Base-by-base conservation (phyloP, 306 rosid genomes). In the Prunus mume region DNA sequence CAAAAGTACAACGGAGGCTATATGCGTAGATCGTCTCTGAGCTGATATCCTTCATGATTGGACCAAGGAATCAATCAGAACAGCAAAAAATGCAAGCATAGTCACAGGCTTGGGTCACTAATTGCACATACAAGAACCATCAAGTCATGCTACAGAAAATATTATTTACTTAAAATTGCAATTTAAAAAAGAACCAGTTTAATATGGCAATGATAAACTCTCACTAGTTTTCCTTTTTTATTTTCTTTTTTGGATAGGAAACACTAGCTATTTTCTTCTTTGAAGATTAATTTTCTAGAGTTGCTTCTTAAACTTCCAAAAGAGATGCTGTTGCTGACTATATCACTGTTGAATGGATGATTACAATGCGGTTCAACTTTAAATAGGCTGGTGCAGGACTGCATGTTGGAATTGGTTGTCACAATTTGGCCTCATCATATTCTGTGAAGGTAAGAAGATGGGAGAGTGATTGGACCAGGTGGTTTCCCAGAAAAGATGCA, bases 41-140 rank as follows among this genome's bases (percentile, higher is more conserved):
- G 84, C 84, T 73, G 61, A 79, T 86, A 81, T 88, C 97, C 98
- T 95, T 78, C 83, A 80, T n/a, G 74, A 32, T 69, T 50, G 22
- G 41, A 45, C 72, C 79, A 79, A 74, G 30, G 76, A 73, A 77
- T 66, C 22, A 75, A 69, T 77, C 65, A 80, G 69, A 38, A 77
- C 24, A 73, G 68, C 11, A 38, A 25, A 52, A 32, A 61, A 41
- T 17, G 65, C 25, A 34, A 50, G 41, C 72, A 65, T 67, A 47
- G 52, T 66, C 76, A 28, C 57, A 51, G 72, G 71, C 8, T 50
- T 57, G 27, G 14, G 32, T 27, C 43, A 60, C 70, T 61, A 27
- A 60, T 24, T 60, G 32, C 49, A 55, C 25, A 17, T 47, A 32
- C 8, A 32, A 70, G 22, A 65, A 20, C 17, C 52, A 25, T 34